Base-by-base conservation (phyloP, 257 asterid species). In the Solanum peruvianum region DNA sequence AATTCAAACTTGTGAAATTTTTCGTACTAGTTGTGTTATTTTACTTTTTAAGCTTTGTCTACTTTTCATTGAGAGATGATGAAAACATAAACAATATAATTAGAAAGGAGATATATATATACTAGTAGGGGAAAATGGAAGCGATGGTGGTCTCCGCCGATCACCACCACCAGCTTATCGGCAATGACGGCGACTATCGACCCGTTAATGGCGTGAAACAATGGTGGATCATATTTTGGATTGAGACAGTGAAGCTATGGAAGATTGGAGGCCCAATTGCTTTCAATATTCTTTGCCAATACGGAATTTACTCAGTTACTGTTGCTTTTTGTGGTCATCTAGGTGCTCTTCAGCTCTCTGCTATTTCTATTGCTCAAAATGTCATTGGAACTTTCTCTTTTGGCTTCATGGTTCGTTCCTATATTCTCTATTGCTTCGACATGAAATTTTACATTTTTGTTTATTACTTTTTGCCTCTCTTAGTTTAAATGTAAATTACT, bases 321-420 rank as follows among this genome's bases (percentile, higher is more conserved):
- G 89, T 87, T 80, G 87, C 94, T 42, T 95, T 93, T 88, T 96
- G 92, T 81, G 98, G 98, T 20, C 98, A 94, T 60, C 88, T 94
- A 27, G 98, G 98, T 12, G 94, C 92, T 82, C 11, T 91, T 58
- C 90, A 95, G 56, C 98, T 95, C 88, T 89, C 96, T 10, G 93
- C 98, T 25, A 89, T 94, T 82, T 91, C 98, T 3, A 92, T 94
- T 89, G 94, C 96, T 3, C 88, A 90, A 84, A 93, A 93, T 4
- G 95, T 93, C 69, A 89, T 94, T 82, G 85, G 88, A 37, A 93
- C 92, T 39, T 39, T 39, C 42, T 39, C 42, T 39, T 39, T 39
- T 9, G 42, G 42, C 2, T 39, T 39, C 42, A 39, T 39, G 42
- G 42, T 39, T 39, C 42, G 10, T 39, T 39, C 11, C 10, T 39